phyloP scores from a whole-genome alignment of 192 early-diverging fungal species.

The Ramicandelaber brevisporus region DNA sequence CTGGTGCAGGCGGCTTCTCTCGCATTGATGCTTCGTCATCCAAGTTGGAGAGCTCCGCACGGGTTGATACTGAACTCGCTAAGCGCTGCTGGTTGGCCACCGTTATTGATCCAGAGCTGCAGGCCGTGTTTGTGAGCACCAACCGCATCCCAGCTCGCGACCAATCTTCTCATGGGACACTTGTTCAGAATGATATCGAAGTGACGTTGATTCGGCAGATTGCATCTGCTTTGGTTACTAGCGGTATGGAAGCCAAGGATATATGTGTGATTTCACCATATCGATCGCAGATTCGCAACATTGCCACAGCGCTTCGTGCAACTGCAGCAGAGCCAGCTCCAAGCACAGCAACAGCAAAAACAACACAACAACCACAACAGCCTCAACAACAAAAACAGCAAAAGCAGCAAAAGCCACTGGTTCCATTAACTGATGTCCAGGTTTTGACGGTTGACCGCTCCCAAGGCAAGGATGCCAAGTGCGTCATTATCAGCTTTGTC shows the following conservation, averaged over 20 bases:
- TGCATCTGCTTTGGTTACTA: slow-evolving; percentile 22
- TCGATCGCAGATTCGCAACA: slow-evolving; percentile 32
- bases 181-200: slow-evolving; percentile 48
- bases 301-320: neutral
- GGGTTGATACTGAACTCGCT: neutral
- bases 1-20: slow-evolving; percentile 4
- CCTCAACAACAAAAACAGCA: too few relatives aligned
- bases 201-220: slow-evolving; percentile 27
- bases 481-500: slow-evolving; percentile 74
- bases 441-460: slow-evolving; percentile 76
- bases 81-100: slow-evolving; percentile 32
- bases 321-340: too few relatives aligned
- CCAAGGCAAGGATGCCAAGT: slow-evolving; percentile 83
- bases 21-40: slow-evolving; percentile 2
- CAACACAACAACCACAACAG: too few relatives aligned
- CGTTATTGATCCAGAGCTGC: slow-evolving; percentile 29
- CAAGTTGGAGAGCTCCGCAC: neutral
- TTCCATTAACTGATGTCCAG: slow-evolving; percentile 21
- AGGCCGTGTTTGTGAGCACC: slow-evolving; percentile 62
- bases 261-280: slow-evolving; percentile 77
- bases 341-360: too few relatives aligned
- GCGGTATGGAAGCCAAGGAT: slow-evolving; percentile 32
- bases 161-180: slow-evolving; percentile 12
- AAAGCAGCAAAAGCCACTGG: slow-evolving; percentile 17
- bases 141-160: slow-evolving; percentile 41